A percentile compares a stretch with the other conserved stretches of the same genome.
Conservation (phyloP, 2,329 filamentous ascomycete genomes). For the Amauroascus verrucosus region DNA sequence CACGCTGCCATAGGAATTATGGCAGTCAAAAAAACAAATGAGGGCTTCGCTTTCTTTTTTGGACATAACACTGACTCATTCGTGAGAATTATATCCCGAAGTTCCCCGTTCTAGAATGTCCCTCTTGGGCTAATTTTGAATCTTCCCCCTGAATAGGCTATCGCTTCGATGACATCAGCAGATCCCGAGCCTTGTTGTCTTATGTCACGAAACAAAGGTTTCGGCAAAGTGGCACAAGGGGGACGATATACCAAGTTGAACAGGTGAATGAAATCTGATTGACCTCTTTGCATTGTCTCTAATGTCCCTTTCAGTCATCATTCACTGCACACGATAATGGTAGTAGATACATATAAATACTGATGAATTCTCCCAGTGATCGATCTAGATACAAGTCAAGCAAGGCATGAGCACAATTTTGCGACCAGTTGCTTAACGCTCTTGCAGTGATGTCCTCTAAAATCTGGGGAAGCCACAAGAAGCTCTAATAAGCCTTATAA, state of each 20-base stretch:
- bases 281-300: not conserved
- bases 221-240: constrained; percentile 43
- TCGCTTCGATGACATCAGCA: constrained; percentile 77
- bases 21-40: constrained; percentile 70
- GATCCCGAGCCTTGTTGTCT: constrained; percentile 67
- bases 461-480: not conserved
- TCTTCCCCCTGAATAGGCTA: constrained; percentile 39
- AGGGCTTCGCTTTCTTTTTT: constrained; percentile 77
- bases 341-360: not conserved
- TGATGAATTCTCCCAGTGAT: not conserved
- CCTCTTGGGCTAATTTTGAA: constrained; percentile 3
- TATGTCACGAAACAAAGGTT: constrained; percentile 65
- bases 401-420: not conserved
- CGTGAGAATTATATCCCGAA: constrained; percentile 31
- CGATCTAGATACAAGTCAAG: constrained; percentile 9
- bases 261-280: constrained; percentile 17
- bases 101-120: not conserved
- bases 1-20: constrained; percentile 85
- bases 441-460: not conserved
- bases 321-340: not conserved
- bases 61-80: constrained; percentile 90
- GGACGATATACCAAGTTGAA: constrained; percentile 27
- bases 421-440: not conserved
- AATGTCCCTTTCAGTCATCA: not conserved
- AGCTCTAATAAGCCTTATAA: not conserved